These are phyloP conservation scores for Anthostomella pinea DNA, from an alignment of 2,329 filamentous ascomycete species.

Conservation along the genomic window DNA sequence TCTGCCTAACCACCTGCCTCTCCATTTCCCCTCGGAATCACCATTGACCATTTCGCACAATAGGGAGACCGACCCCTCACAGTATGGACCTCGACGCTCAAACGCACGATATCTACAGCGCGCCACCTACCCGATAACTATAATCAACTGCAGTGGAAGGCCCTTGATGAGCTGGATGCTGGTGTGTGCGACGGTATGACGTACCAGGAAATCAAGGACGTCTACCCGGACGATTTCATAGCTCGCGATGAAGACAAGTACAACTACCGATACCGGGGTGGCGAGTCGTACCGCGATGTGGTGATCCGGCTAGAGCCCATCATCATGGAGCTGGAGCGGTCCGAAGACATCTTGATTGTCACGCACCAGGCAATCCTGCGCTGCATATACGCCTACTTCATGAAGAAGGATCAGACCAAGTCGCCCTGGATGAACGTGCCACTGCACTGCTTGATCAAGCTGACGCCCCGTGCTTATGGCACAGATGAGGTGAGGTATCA, in stretches of 20 bases:
- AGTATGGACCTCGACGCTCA: conserved; percentile 63
- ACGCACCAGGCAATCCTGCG: conserved; percentile 95
- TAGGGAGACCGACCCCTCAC: conserved; percentile 60
- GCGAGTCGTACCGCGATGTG: conserved; percentile 93
- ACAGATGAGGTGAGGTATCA: conserved; percentile 86
- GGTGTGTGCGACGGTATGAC: conserved; percentile 96
- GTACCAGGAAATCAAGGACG: conserved; percentile 88
- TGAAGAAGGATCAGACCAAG: conserved; percentile 90
- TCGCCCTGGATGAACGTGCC: conserved; percentile 99
- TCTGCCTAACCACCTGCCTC: conserved; percentile 1
- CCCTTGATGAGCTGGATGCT: conserved; percentile 92
- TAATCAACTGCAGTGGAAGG: conserved; percentile 98
- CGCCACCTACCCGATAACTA: conserved; percentile 77
- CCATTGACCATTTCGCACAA: conserved; percentile 6
- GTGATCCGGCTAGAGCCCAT: conserved; percentile 97
- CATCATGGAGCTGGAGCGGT: conserved; percentile 97
- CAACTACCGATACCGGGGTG: conserved; percentile 97
- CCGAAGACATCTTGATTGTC: conserved; percentile 95
- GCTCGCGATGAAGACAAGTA: conserved; percentile 98
- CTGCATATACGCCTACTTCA: conserved; percentile 98
- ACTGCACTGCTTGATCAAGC: conserved; percentile 91
- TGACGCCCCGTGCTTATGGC: conserved; percentile 90
- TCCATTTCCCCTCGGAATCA: neutral
- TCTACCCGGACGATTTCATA: conserved; percentile 90
- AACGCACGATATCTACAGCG: conserved; percentile 87